Evolutionary conservation across 2,329 filamentous ascomycete genomes (phyloP), one percentile per base, ranked within the genome.

Genomic region (Dactylellina leptospora): DNA sequence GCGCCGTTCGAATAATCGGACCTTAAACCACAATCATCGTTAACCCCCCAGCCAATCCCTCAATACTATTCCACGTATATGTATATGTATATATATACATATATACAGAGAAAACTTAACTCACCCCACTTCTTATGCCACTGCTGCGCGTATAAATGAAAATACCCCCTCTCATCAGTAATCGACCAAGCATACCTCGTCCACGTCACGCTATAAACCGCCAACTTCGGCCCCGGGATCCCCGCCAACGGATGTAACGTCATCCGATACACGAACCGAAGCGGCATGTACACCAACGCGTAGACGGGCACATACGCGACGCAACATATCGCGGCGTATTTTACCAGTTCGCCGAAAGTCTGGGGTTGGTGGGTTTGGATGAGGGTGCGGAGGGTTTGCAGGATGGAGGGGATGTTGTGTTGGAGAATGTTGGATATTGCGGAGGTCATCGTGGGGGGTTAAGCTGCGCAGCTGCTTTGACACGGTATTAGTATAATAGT

Each of bases 1-100:
- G 80, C 64, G 76, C 80, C 73, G 81, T 81, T 36, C 81, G 79
- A 47, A 81, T 76, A 42, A 82, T 80, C 4, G 78, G 77, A 4
- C 77, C 77, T 79, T 45, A 11, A 38, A 22, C 10, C 13, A 38
- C 33, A 10, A 38, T 38, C 33, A 33, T 11, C 11, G 16, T 38
- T n/a, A n/a, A n/a, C n/a, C n/a, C n/a, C n/a, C n/a, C n/a, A n/a
- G n/a, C n/a, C n/a, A n/a, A n/a, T n/a, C n/a, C n/a, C n/a, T 2
- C n/a, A 50, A 16, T 38, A 33, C 30, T 40, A 33, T 33, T 25
- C 20, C 27, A 5, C 8, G 44, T 16, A 16, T 36, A 13, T 25
- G 8, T 13, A 18, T 22, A 36, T 51, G 20, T 13, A 10, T 13
- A 10, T 48, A 8, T n/a, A 18, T 3, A 28, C 1, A 48, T 36